These are phyloP conservation scores for Neofusicoccum sp. DNA, from an alignment of 2,329 filamentous ascomycete genomes.

Conservation along the genomic window DNA sequence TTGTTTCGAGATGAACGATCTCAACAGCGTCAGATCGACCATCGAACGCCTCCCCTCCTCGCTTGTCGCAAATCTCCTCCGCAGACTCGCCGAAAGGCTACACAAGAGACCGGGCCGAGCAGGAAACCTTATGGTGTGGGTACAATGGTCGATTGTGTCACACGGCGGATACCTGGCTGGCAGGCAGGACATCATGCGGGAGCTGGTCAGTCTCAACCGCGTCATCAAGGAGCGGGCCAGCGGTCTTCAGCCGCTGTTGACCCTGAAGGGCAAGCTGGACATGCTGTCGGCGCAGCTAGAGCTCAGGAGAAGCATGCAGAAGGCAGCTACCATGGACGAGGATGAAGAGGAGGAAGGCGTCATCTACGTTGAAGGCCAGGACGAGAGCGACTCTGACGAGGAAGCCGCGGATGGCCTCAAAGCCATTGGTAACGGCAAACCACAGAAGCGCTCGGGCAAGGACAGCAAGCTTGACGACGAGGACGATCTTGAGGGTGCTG, in stretches of 20 bases:
- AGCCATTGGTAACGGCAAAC: conserved; percentile 35
- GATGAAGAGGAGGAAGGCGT: conserved; percentile 72
- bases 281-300: conserved; percentile 90
- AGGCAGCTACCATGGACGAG: conserved; percentile 56
- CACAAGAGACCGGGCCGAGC: conserved; percentile 86
- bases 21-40: conserved; percentile 78
- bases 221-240: conserved; percentile 86
- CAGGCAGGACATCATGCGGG: conserved; percentile 79
- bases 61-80: conserved; percentile 76
- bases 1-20: conserved; percentile 80
- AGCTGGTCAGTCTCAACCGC: conserved; percentile 76
- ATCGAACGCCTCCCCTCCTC: conserved; percentile 87
- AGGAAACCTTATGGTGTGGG: conserved; percentile 89
- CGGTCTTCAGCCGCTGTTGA: conserved; percentile 78
- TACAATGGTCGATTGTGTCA: conserved; percentile 90
- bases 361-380: conserved; percentile 85
- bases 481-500: conserved; percentile 54
- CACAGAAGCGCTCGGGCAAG: conserved; percentile 2
- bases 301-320: conserved; percentile 71
- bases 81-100: conserved; percentile 83
- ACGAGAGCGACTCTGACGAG: conserved; percentile 56
- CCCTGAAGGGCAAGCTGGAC: conserved; percentile 93
- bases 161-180: conserved; percentile 90
- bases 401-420: conserved; percentile 48
- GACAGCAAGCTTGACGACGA: conserved; percentile 26